phyloP scores from a whole-genome alignment of 495 filamentous ascomycete species.

The Trichoderma virens region DNA sequence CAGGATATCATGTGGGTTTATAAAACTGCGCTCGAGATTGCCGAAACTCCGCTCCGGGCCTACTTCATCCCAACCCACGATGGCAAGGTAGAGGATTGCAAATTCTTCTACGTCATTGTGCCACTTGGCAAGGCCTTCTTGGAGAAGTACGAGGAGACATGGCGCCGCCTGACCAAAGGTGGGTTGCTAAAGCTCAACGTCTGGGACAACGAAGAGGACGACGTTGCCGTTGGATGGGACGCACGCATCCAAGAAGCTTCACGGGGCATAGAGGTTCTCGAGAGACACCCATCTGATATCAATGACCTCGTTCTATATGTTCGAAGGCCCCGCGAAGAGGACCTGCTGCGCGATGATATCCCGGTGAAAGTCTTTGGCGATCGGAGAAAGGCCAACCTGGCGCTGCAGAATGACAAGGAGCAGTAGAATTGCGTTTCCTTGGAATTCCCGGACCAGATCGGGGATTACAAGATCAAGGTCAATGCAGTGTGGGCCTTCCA shows the following conservation, averaged over 20 bases:
- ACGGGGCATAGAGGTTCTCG: not conserved
- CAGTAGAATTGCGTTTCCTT: constrained; percentile 9
- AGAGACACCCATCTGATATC: not conserved
- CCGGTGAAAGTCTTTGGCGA: not conserved
- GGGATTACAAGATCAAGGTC: not conserved
- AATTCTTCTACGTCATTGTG: not conserved
- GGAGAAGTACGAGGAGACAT: no score
- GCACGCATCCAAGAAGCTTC: no score
- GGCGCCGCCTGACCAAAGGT: no score
- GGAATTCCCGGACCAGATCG: not conserved
- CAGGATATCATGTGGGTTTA: constrained; percentile 8
- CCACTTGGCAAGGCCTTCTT: not conserved
- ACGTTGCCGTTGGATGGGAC: not conserved
- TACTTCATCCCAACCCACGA: not conserved
- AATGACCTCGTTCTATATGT: not conserved
- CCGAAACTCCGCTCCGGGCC: not conserved
- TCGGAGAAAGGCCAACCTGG: not conserved
- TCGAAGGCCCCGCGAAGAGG: not conserved
- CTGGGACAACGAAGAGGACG: not conserved
- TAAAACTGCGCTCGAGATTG: not conserved
- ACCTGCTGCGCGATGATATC: not conserved
- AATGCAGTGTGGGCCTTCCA: not conserved
- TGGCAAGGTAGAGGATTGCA: not conserved
- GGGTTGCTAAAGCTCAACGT: no score
- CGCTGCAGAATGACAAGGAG: not conserved